These are phyloP conservation scores for Aspergillus funiculosus DNA, from an alignment of 495 filamentous ascomycete species.

Conservation along the genomic window DNA sequence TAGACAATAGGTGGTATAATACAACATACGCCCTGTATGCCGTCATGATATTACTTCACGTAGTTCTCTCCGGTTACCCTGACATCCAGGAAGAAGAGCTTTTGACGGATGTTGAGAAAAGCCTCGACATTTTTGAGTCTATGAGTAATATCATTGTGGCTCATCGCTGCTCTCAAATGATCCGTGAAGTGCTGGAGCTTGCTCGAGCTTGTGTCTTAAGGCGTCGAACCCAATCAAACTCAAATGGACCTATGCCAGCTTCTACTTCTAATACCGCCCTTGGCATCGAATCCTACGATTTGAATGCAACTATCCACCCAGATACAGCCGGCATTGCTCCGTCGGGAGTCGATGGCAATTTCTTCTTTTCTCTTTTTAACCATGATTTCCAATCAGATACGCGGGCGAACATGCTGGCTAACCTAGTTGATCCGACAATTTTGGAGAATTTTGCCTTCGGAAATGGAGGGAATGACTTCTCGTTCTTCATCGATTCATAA, in stretches of 20 bases:
- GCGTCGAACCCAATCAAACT: not conserved
- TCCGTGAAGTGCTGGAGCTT: slow-evolving; percentile 22
- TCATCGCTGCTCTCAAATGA: slow-evolving; percentile 25
- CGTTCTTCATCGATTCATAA: slow-evolving; percentile 14
- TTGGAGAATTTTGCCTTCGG: slow-evolving; percentile 30
- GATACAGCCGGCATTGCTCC: not conserved
- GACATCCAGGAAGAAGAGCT: slow-evolving; percentile 18
- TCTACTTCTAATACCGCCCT: not conserved
- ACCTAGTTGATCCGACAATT: slow-evolving; percentile 24
- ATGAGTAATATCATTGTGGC: slow-evolving; percentile 28
- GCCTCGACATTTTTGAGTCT: slow-evolving; percentile 24
- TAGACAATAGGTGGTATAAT: slow-evolving; percentile 25
- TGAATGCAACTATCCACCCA: not conserved
- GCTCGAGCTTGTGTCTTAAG: slow-evolving; percentile 19
- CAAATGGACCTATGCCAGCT: not conserved
- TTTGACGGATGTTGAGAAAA: slow-evolving; percentile 24
- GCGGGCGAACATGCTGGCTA: slow-evolving; percentile 23
- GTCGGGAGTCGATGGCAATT: slow-evolving; percentile 15
- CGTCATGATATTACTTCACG: slow-evolving; percentile 22
- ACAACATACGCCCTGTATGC: slow-evolving; percentile 28
- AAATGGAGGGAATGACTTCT: slow-evolving; percentile 16
- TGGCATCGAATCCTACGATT: not conserved
- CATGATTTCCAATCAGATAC: slow-evolving; percentile 19
- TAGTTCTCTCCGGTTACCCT: slow-evolving; percentile 23
- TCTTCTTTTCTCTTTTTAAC: slow-evolving; percentile 24